Base-by-base conservation (phyloP, 305 asterid genomes). In the Fraxinus xanthoxyloides region DNA sequence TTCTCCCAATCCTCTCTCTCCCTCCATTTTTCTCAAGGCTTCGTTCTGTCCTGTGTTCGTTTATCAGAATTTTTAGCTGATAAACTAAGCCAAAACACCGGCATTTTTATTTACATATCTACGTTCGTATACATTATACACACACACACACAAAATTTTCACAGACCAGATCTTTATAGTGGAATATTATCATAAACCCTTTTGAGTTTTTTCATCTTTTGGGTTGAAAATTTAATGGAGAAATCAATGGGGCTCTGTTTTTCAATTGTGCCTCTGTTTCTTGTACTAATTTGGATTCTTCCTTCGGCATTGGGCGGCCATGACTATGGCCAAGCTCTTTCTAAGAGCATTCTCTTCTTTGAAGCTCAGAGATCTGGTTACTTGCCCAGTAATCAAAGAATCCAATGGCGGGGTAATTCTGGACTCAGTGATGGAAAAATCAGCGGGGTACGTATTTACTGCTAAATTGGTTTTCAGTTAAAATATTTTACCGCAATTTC, bases 291-390 rank as follows among this genome's bases (percentile, higher is more conserved):
- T 21, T 86, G 85, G 23, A 3, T 88, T 78, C 79, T 92, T 77
- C 97, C 97, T 23, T 48, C 76, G 38, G 92, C 95, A 79, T 80
- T 90, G 69, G 98, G 93, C 26, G 95, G 89, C 38, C 97, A 93
- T 83, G 90, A 95, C 83, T 97, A 97, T 82, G 97, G 96, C n/a
- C 89, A 92, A 76, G 98, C 98, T 80, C 88, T 97, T 24, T 89
- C 88, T 40, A 95, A 95, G 84, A 91, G 97, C 92, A 78, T 97
- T 84, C 90, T 97, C 76, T 97, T 95, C 89, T 97, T 90, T 67
- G 99, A 97, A 85, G 99, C 98, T 77, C 99, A 95, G 88, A 92
- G 99, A 89, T 97, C 99, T 84, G 99, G 99, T 31, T 91, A 91
- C 59, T 86, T 97, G 61, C 99, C 98, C 2, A 80, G 51, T 17